Base-by-base conservation (phyloP, 1,284 basidiomycete species). In the Naganishia cerealis region DNA sequence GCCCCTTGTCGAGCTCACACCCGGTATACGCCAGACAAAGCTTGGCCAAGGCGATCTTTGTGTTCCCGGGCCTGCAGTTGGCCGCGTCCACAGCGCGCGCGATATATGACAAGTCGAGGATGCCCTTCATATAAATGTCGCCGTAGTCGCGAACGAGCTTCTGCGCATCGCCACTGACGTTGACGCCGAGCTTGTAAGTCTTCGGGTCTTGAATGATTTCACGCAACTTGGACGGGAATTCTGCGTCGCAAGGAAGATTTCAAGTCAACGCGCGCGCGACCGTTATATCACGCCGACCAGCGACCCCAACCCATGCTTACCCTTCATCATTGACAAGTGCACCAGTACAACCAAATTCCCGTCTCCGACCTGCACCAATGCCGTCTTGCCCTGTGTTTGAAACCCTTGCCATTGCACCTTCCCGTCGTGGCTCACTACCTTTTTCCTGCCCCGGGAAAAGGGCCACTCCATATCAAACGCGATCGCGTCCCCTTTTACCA, bases 401-500 rank as follows among this genome's bases (percentile, higher is more conserved):
- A 50, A 70, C 24, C 46, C 46, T 24, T 50, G 46, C 46, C n/a
- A 72, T 18, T 56, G 69, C 15, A 67, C 63, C 57, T 29, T 63
- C 40, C n/a, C 48, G 0, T 39, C 10, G 21, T 18, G 46, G n/a
- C 12, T 21, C 8, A 50, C n/a, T 7, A 50, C 46, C 65, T 74
- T 70, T 33, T 55, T 63, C 71, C 72, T 72, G 15, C 61, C 71
- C 70, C 67, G 71, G 9, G 68, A 26, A 4, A 72, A 67, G 4
- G 78, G 77, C 78, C 78, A 80, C 69, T 80, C 78, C 55, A 80
- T 70, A 58, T 80, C 78, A 46, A 80, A 76, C 0, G 75, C 77
- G 0, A 79, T 46, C 9, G 76, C 69, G n/a, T 71, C 55, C 4
- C 77, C 77, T 36, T 66, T 69, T n/a, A 80, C 67, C 55, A 74